phyloP scores from a whole-genome alignment of 129 eudicot species.

The Kitagawia praeruptora region DNA sequence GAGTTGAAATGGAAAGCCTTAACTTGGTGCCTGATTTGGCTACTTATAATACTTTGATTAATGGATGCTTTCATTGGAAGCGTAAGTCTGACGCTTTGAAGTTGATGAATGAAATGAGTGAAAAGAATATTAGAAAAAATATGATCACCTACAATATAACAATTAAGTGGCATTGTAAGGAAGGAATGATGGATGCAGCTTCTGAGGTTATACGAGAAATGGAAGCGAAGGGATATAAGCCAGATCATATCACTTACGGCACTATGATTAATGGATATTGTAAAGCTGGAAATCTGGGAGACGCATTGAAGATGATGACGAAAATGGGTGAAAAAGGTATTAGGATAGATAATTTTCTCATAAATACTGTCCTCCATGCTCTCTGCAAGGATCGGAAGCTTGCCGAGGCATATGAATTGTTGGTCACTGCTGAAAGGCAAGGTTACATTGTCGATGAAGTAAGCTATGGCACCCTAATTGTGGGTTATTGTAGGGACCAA shows the following conservation, averaged over 20 bases:
- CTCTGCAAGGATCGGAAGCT: conserved; percentile 54
- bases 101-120: conserved; percentile 63
- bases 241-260: conserved; percentile 63
- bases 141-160: conserved; percentile 55
- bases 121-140: conserved; percentile 41
- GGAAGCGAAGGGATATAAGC: conserved; percentile 51
- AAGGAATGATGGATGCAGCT: conserved; percentile 69
- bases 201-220: conserved; percentile 31
- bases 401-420: conserved; percentile 53
- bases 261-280: conserved; percentile 59
- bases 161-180: conserved; percentile 66
- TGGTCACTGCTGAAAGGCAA: conserved; percentile 31
- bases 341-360: conserved; percentile 55
- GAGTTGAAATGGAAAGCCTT: conserved; percentile 46
- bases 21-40: conserved; percentile 62
- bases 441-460: conserved; percentile 72
- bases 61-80: conserved; percentile 42
- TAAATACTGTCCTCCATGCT: conserved; percentile 50
- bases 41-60: conserved; percentile 70
- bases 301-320: conserved; percentile 47
- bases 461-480: conserved; percentile 70
- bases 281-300: conserved; percentile 48
- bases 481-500: conserved; percentile 54
- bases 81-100: conserved; percentile 35
- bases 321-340: conserved; percentile 53